phyloP scores from a whole-genome alignment of 108 stramenopile genomes.

The Chaetoceros tenuissimus region DNA sequence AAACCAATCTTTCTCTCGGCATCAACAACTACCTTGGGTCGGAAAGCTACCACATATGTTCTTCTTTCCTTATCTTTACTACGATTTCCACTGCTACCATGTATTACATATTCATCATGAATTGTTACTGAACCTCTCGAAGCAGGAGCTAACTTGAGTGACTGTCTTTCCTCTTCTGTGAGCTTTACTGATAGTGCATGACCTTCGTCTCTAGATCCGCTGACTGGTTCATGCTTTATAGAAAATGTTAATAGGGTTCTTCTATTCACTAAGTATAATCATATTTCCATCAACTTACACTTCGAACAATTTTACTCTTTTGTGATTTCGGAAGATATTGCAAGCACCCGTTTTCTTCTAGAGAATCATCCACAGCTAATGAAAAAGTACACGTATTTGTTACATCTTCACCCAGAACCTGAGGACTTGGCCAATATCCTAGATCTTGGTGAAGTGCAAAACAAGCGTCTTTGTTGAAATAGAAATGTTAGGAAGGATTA shows the following conservation, averaged over 20 bases:
- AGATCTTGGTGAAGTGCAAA: constrained; percentile 40
- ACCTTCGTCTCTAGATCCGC: constrained; percentile 31
- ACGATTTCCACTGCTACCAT: constrained; percentile 47
- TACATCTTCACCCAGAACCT: constrained; percentile 23
- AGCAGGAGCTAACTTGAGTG: constrained; percentile 28
- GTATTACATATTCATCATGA: constrained; percentile 58
- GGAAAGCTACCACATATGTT: constrained; percentile 60
- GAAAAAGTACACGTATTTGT: constrained; percentile 51
- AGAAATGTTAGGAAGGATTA: not conserved
- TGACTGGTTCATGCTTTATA: constrained; percentile 26
- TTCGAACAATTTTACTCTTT: constrained; percentile 21
- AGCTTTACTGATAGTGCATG: constrained; percentile 48
- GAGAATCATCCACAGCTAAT: constrained; percentile 48
- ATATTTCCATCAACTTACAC: no score
- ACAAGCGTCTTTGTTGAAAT: constrained; percentile 3
- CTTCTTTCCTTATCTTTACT: constrained; percentile 27
- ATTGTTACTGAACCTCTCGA: constrained; percentile 38
- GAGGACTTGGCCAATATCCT: constrained; percentile 42
- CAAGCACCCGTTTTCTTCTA: constrained; percentile 49
- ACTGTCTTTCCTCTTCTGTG: constrained; percentile 18
- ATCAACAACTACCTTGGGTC: constrained; percentile 30
- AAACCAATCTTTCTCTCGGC: constrained; percentile 52
- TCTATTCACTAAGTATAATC: no score
- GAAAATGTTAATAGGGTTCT: no score
- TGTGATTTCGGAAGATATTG: constrained; percentile 44